Evolutionary conservation across 805 yeast species (phyloP).

Genomic region (Brettanomyces bruxellensis): DNA sequence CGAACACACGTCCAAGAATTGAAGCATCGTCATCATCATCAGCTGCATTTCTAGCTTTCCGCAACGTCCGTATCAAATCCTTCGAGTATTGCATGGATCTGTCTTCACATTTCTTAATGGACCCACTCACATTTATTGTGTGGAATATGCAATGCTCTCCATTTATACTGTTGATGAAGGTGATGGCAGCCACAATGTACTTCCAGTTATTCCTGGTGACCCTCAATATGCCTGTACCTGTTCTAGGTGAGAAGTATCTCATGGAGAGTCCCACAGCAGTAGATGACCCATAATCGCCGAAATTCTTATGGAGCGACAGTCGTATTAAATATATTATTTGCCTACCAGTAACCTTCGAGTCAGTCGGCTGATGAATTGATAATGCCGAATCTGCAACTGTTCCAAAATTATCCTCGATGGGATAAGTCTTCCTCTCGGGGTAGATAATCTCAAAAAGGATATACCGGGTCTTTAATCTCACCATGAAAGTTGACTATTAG

Average conservation of each 20-base stretch:
- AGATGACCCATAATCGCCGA: conserved; percentile 75
- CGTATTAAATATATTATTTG: conserved; percentile 45
- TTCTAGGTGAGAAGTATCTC: conserved; percentile 72
- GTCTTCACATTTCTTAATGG: conserved; percentile 76
- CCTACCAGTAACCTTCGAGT: conserved; percentile 38
- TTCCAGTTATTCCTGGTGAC: conserved; percentile 60
- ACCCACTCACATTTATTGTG: conserved; percentile 71
- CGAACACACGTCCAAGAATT: too few species aligned
- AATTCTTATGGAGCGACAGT: conserved; percentile 46
- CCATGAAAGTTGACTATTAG: conserved; percentile 42
- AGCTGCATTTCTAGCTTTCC: neutral
- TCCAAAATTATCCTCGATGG: neutral
- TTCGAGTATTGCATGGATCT: conserved; percentile 43
- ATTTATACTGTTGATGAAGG: conserved; percentile 42
- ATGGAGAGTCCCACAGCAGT: conserved; percentile 42
- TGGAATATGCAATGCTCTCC: conserved; percentile 44
- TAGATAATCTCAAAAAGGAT: conserved; percentile 70
- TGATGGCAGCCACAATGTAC: conserved; percentile 57
- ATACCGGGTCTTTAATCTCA: conserved; percentile 78
- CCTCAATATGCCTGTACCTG: conserved; percentile 78
- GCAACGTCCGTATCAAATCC: neutral
- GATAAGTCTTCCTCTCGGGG: conserved; percentile 34
- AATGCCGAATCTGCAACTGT: conserved; percentile 25
- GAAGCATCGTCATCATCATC: neutral
- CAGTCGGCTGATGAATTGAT: conserved; percentile 42